These are phyloP conservation scores for Mucor mucedo DNA, from an alignment of 371 early-diverging fungal genomes.

Conservation along the genomic window DNA sequence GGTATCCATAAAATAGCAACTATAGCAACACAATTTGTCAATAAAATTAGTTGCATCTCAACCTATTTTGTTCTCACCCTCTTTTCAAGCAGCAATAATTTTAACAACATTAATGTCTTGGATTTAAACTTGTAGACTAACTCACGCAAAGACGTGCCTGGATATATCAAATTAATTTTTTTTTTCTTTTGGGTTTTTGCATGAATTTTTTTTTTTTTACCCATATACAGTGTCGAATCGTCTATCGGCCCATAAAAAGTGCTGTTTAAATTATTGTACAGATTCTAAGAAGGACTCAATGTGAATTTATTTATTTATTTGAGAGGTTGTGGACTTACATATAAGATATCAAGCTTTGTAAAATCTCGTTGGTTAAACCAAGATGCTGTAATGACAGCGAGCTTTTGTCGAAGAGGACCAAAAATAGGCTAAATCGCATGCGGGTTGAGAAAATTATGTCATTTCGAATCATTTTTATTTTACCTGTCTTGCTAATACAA, in stretches of 20 bases:
- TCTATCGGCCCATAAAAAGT: constrained; percentile 66
- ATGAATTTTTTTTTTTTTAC: constrained; percentile 28
- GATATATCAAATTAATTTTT: constrained; percentile 7
- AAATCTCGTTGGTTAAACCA: constrained; percentile 86
- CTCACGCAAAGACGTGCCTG: constrained; percentile 75
- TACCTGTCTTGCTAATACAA: constrained; percentile 75
- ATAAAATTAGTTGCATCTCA: no score
- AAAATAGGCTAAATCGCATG: constrained; percentile 63
- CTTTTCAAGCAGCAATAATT: constrained; percentile 77
- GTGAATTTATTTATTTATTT: background rate
- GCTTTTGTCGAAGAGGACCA: constrained; percentile 73
- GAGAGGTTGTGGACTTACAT: constrained; percentile 41
- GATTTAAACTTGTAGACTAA: constrained; percentile 73
- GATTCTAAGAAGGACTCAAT: constrained; percentile 48
- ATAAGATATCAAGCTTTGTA: constrained; percentile 75
- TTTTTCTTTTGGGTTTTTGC: no score
- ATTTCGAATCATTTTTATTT: background rate
- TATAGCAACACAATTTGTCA: constrained; percentile 18
- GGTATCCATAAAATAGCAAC: constrained; percentile 83
- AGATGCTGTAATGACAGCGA: constrained; percentile 79
- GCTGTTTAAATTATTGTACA: constrained; percentile 64
- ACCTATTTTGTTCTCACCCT: constrained; percentile 38
- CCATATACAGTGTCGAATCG: constrained; percentile 74
- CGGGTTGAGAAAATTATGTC: background rate
- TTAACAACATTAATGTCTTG: constrained; percentile 77